A percentile compares a stretch with the other conserved stretches of the same genome.
phyloP scores from a whole-genome alignment of 2,329 filamentous ascomycete species.

The Alternaria sp. region DNA sequence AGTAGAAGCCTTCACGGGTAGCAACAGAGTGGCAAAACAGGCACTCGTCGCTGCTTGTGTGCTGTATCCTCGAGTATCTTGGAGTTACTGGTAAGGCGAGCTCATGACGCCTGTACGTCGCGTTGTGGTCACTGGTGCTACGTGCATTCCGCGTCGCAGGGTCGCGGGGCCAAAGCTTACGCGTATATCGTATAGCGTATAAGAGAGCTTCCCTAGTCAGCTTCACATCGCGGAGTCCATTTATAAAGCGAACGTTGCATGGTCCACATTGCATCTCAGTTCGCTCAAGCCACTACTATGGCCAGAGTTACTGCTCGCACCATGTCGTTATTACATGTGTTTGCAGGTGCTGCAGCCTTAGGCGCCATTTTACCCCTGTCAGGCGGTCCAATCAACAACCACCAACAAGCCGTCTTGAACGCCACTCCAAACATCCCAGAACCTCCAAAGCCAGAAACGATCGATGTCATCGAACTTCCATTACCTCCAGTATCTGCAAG shows the following conservation, averaged over 20 bases:
- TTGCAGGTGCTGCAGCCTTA: neutral
- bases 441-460: neutral
- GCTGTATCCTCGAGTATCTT: neutral
- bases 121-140: neutral
- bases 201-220: neutral
- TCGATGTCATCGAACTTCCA: slow-evolving; percentile 48
- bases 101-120: neutral
- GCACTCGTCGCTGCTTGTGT: neutral
- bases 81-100: neutral
- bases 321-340: neutral
- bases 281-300: neutral
- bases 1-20: neutral
- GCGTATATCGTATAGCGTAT: slow-evolving; percentile 3
- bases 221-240: neutral
- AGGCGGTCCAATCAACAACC: neutral
- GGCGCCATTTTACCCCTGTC: neutral
- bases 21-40: neutral
- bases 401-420: neutral
- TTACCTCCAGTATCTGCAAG: slow-evolving; percentile 49
- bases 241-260: neutral
- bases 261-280: neutral
- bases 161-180: neutral
- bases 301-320: neutral
- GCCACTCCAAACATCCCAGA: neutral
- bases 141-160: neutral